phyloP scores from a whole-genome alignment of 306 rosid genomes.

The Prunus padus region DNA sequence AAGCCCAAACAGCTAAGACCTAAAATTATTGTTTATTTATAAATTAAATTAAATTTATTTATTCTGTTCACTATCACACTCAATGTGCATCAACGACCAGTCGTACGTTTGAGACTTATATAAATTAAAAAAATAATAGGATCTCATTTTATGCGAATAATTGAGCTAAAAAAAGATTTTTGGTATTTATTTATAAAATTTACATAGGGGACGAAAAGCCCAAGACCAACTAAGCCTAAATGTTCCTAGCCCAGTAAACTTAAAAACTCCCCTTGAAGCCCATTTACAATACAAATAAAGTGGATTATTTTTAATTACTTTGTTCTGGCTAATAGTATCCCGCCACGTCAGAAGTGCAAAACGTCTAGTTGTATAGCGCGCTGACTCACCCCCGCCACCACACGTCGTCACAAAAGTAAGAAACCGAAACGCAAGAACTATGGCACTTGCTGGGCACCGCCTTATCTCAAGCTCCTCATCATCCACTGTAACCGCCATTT shows the following conservation, averaged over 20 bases:
- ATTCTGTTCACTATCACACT: too few species aligned
- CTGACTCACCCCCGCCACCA: neutral
- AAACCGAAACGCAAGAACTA: conserved; percentile 21
- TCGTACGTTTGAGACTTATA: too few species aligned
- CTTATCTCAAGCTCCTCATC: conserved; percentile 30
- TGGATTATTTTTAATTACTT: too few species aligned
- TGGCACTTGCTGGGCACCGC: conserved; percentile 35
- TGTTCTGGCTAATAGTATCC: neutral
- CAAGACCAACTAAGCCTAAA: neutral
- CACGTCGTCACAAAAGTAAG: neutral
- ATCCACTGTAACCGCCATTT: conserved; percentile 34
- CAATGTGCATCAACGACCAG: too few species aligned
- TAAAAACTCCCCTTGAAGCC: neutral
- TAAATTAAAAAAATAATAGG: too few species aligned
- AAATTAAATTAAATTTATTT: too few species aligned
- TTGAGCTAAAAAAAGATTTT: too few species aligned
- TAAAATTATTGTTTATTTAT: too few species aligned
- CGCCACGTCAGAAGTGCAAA: neutral
- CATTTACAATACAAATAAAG: neutral
- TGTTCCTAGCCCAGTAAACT: neutral
- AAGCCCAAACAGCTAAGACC: too few species aligned
- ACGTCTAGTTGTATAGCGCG: neutral
- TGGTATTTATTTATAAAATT: too few species aligned
- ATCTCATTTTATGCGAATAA: neutral
- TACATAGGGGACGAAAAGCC: too few species aligned